Percentiles rank a stretch among this genome's conserved stretches.
Conservation (phyloP, 345 rosid genomes). For the Syzygium grande region DNA sequence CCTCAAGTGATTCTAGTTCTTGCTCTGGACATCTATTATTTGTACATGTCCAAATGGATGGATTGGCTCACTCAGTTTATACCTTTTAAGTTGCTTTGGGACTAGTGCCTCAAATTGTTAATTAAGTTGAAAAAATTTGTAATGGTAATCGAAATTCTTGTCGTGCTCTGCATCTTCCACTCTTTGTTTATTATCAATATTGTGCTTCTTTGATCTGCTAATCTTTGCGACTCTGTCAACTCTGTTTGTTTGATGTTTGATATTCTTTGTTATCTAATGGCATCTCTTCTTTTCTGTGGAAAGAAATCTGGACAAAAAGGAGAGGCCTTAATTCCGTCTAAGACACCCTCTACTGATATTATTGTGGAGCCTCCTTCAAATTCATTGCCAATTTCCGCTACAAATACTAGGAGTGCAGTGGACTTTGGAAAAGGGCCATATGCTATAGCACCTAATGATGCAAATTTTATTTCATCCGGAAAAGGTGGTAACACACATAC, state of each 20-base stretch:
- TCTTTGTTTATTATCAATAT: not conserved
- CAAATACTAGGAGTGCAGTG: constrained; percentile 13
- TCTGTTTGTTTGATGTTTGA: not conserved
- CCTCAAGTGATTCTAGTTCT: not conserved
- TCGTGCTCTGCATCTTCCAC: not conserved
- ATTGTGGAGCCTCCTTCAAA: constrained; percentile 19
- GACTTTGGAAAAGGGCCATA: constrained; percentile 13
- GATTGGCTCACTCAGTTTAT: not conserved
- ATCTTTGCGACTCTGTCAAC: not conserved
- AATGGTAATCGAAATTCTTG: not conserved
- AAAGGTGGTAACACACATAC: constrained; percentile 2
- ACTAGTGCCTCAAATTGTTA: not conserved
- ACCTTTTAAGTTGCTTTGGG: not conserved
- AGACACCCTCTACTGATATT: constrained; percentile 23
- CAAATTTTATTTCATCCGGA: constrained; percentile 3
- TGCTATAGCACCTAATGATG: constrained; percentile 17
- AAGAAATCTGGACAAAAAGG: constrained; percentile 48
- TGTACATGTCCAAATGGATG: not conserved
- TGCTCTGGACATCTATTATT: not conserved
- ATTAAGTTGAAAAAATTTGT: not conserved
- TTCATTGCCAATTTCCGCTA: constrained; percentile 18
- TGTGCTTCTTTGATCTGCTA: not conserved
- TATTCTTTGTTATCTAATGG: not conserved
- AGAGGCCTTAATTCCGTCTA: constrained; percentile 37
- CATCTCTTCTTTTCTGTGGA: not conserved